Evolutionary conservation across 1,284 basidiomycete species (phyloP).

Genomic region (Cystobasidium sp.): DNA sequence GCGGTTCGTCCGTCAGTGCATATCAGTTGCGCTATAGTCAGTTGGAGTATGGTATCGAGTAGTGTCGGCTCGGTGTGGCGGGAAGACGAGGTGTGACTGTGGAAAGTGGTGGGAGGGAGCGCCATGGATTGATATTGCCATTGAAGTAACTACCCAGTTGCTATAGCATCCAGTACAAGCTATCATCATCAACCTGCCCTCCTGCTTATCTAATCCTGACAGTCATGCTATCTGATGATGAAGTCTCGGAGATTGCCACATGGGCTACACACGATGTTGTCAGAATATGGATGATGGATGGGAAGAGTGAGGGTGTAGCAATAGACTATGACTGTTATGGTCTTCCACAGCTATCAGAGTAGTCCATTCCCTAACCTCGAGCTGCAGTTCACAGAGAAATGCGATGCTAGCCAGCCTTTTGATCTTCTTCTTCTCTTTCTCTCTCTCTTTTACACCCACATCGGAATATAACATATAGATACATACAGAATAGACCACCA

Average conservation of each 20-base stretch:
- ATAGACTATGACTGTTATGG: too few relatives aligned
- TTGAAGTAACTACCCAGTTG: neutral
- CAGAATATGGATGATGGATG: neutral
- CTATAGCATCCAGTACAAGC: neutral
- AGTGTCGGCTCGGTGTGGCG: neutral
- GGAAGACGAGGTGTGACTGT: neutral
- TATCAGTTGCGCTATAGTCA: neutral
- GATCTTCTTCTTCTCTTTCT: too few relatives aligned
- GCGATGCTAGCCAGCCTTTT: too few relatives aligned
- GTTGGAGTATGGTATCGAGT: neutral
- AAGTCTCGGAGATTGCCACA: too few relatives aligned
- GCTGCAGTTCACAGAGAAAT: neutral
- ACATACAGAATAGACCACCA: conserved; percentile 6
- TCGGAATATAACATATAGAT: neutral
- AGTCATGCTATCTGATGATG: too few relatives aligned
- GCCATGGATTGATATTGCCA: neutral
- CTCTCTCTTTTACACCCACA: conserved; percentile 2
- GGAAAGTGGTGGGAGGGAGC: neutral
- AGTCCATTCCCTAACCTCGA: neutral
- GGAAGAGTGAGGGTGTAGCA: neutral
- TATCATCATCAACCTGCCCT: too few relatives aligned
- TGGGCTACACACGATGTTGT: too few relatives aligned
- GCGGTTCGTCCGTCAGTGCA: neutral
- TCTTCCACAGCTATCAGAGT: too few relatives aligned
- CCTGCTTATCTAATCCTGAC: too few relatives aligned